Percentiles rank a stretch among this genome's conserved stretches.
These are phyloP conservation scores for Aspergillus unguis DNA, from an alignment of 2,329 filamentous ascomycete species.

Conservation along the genomic window DNA sequence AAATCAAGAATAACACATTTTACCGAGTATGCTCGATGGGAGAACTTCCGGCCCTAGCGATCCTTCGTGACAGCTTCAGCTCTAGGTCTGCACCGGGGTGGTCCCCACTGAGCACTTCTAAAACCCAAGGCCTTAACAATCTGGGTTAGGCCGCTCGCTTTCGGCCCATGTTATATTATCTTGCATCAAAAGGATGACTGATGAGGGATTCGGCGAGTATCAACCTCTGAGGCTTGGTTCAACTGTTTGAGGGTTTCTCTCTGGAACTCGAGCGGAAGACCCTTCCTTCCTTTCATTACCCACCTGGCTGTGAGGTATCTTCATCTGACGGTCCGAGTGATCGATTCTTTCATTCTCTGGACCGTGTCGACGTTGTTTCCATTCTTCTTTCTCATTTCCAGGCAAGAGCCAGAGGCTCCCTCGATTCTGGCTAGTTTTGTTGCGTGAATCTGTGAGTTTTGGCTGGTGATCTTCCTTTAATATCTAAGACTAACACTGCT, in stretches of 20 bases:
- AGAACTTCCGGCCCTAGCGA: not conserved
- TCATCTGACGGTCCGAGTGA: slow-evolving; percentile 1
- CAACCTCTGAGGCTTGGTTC: slow-evolving; percentile 20
- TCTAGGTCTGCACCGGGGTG: slow-evolving; percentile 12
- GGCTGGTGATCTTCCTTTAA: slow-evolving; percentile 5
- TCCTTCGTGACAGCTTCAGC: slow-evolving; percentile 19
- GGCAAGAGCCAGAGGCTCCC: slow-evolving; percentile 32
- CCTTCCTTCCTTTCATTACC: slow-evolving; percentile 20
- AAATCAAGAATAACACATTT: not conserved
- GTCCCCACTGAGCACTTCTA: slow-evolving; percentile 8
- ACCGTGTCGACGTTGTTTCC: not conserved
- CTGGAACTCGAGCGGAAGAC: slow-evolving; percentile 15
- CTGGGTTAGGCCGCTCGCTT: slow-evolving; percentile 11
- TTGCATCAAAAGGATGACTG: not conserved
- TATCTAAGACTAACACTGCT: slow-evolving; percentile 11
- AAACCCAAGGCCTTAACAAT: slow-evolving; percentile 2
- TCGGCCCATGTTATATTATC: slow-evolving; percentile 11
- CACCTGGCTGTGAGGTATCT: slow-evolving; percentile 15
- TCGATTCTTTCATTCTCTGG: slow-evolving; percentile 11
- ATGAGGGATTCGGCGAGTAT: slow-evolving; percentile 18
- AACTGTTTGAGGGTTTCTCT: slow-evolving; percentile 18
- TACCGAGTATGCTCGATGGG: not conserved
- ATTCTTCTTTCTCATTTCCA: slow-evolving; percentile 17
- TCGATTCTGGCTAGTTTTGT: slow-evolving; percentile 9
- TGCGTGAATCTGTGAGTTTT: slow-evolving; percentile 20